Conservation (phyloP, 768 basidiomycete genomes). For the Flagelloscypha sp. region DNA sequence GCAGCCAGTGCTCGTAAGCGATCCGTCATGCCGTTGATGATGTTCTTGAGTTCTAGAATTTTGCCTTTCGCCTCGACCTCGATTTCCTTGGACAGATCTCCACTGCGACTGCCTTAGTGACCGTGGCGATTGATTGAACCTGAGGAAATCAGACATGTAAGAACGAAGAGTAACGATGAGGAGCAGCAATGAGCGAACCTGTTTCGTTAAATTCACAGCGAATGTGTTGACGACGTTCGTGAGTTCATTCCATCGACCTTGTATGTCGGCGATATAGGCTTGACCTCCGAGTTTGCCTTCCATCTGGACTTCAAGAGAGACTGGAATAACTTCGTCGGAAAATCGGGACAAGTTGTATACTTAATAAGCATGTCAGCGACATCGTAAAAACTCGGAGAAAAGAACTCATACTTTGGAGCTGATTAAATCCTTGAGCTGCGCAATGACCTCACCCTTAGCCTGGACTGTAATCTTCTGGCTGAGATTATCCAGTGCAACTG, state of each 20-base stretch:
- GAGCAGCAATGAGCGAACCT: constrained; percentile 40
- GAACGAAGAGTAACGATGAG: constrained; percentile 45
- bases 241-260: constrained; percentile 49
- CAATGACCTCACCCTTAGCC: constrained; percentile 53
- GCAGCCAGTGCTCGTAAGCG: constrained; percentile 41
- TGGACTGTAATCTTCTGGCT: constrained; percentile 53
- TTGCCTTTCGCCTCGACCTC: constrained; percentile 69
- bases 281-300: constrained; percentile 53
- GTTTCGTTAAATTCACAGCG: constrained; percentile 44
- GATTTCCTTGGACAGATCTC: constrained; percentile 75
- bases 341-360: constrained; percentile 57
- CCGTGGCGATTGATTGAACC: constrained; percentile 40
- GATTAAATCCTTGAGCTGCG: constrained; percentile 53
- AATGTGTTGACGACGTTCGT: constrained; percentile 46
- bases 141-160: constrained; percentile 29
- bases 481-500: constrained; percentile 50
- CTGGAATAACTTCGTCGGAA: constrained; percentile 56
- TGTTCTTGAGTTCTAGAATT: constrained; percentile 51
- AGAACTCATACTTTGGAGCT: constrained; percentile 33
- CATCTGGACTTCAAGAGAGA: constrained; percentile 47
- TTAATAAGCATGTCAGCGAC: constrained; percentile 19
- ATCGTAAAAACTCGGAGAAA: constrained; percentile 1
- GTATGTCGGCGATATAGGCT: constrained; percentile 49
- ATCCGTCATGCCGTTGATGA: constrained; percentile 46
- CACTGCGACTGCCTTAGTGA: constrained; percentile 60